Conservation (phyloP, 2,329 filamentous ascomycete species). For the Cladosporium austrohemisphaericum region DNA sequence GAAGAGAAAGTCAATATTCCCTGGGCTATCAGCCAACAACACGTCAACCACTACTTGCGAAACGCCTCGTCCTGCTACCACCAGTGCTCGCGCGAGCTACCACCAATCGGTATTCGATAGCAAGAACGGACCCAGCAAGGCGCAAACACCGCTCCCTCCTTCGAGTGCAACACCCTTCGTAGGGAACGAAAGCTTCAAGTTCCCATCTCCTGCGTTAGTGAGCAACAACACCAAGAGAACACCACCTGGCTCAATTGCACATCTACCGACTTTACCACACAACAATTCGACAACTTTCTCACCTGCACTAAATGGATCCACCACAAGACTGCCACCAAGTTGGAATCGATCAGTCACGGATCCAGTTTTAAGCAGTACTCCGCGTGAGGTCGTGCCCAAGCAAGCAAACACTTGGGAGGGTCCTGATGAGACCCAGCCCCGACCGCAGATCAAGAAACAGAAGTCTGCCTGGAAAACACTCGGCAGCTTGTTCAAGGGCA, state of each 20-base stretch:
- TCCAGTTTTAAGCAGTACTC: conserved; percentile 16
- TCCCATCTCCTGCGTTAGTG: conserved; percentile 19
- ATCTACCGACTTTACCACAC: neutral
- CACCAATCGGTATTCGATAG: neutral
- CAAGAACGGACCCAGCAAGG: neutral
- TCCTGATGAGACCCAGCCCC: neutral
- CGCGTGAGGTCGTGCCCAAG: neutral
- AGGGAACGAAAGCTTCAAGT: conserved; percentile 27
- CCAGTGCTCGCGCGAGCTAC: neutral
- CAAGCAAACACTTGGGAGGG: conserved; percentile 11
- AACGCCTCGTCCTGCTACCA: neutral
- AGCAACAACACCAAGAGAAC: conserved; percentile 3
- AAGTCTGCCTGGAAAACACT: conserved; percentile 30
- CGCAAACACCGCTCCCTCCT: neutral
- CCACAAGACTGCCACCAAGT: conserved; percentile 12
- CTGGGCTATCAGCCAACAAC: conserved; percentile 4
- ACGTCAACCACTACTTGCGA: neutral
- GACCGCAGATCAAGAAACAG: conserved; percentile 22
- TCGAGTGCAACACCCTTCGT: conserved; percentile 22
- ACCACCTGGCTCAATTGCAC: neutral
- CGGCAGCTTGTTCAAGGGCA: conserved; percentile 25
- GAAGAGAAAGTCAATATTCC: conserved; percentile 12
- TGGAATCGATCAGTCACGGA: conserved; percentile 26
- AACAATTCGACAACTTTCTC: neutral
- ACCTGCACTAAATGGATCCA: neutral